Conservation (phyloP, 495 filamentous ascomycete species). For the Corynascus novoguineensis region DNA sequence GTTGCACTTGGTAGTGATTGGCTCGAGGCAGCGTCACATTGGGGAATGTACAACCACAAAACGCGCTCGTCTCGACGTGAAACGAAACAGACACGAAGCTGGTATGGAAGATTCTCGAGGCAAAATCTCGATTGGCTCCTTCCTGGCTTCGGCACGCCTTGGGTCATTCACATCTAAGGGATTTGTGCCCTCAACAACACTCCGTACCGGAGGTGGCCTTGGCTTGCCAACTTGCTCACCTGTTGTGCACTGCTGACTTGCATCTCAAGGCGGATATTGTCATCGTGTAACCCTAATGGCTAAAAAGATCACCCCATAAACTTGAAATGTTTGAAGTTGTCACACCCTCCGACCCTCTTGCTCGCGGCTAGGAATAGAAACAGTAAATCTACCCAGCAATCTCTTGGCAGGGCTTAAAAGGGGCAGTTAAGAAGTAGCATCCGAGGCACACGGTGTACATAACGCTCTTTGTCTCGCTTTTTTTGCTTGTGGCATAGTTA, state of each 20-base stretch:
- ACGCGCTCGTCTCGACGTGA: conserved; percentile 15
- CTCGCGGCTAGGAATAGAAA: no score
- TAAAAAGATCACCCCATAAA: not conserved
- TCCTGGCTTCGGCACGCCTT: not conserved
- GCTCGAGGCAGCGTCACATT: not conserved
- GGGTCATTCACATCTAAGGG: no score
- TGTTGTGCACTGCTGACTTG: not conserved
- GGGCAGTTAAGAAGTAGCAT: no score
- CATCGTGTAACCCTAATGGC: not conserved
- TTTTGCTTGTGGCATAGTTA: no score
- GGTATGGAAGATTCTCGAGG: not conserved
- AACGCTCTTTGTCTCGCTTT: no score
- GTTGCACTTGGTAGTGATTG: conserved; percentile 7
- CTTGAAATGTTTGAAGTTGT: not conserved
- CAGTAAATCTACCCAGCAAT: no score
- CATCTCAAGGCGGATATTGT: not conserved
- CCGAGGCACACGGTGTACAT: no score
- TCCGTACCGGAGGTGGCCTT: no score
- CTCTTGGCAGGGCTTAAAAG: not conserved
- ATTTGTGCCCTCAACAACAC: no score
- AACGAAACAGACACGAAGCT: conserved; percentile 14
- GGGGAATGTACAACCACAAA: conserved; percentile 17
- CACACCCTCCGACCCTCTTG: not conserved
- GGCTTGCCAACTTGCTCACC: not conserved
- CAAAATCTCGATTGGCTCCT: not conserved